A percentile compares a stretch with the other conserved stretches of the same genome.
phyloP scores from a whole-genome alignment of 352 stramenopile species.

The Pythium biforme region DNA sequence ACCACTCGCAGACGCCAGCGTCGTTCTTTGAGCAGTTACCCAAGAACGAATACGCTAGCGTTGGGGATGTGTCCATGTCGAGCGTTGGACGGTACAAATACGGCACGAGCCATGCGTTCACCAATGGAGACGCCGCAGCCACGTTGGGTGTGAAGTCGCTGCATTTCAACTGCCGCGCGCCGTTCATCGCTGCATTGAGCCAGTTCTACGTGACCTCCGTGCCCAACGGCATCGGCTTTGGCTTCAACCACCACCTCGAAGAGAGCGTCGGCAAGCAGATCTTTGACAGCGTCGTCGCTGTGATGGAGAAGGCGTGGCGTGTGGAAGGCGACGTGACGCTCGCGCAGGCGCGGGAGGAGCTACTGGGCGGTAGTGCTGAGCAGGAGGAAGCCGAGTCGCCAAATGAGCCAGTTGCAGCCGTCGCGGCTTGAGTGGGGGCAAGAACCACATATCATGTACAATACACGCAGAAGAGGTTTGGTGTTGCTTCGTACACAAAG shows the following conservation, averaged over 20 bases:
- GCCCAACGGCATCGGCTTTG: constrained; percentile 12
- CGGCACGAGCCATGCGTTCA: background rate
- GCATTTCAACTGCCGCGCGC: constrained; percentile 10
- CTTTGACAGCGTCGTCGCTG: background rate
- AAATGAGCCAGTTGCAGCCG: too few relatives aligned
- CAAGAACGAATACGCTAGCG: background rate
- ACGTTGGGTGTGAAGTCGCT: constrained; percentile 10
- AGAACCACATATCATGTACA: too few relatives aligned
- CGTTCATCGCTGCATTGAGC: constrained; percentile 10
- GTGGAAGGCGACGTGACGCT: background rate
- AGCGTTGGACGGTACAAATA: constrained; percentile 16
- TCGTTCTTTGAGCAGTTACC: constrained; percentile 2
- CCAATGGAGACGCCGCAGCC: background rate
- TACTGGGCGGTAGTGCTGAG: too few relatives aligned
- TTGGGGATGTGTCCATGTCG: constrained; percentile 9
- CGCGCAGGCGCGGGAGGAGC: too few relatives aligned
- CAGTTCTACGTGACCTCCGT: constrained; percentile 22
- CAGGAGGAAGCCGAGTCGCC: too few relatives aligned
- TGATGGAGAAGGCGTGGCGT: constrained; percentile 7
- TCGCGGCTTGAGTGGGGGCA: too few relatives aligned
- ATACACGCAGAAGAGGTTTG: too few relatives aligned
- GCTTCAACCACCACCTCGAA: constrained; percentile 22
- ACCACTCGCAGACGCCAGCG: background rate
- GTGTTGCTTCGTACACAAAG: too few relatives aligned
- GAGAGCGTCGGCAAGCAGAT: background rate